Conservation (phyloP, 2,329 filamentous ascomycete species). For the Metarhizium guizhouense region DNA sequence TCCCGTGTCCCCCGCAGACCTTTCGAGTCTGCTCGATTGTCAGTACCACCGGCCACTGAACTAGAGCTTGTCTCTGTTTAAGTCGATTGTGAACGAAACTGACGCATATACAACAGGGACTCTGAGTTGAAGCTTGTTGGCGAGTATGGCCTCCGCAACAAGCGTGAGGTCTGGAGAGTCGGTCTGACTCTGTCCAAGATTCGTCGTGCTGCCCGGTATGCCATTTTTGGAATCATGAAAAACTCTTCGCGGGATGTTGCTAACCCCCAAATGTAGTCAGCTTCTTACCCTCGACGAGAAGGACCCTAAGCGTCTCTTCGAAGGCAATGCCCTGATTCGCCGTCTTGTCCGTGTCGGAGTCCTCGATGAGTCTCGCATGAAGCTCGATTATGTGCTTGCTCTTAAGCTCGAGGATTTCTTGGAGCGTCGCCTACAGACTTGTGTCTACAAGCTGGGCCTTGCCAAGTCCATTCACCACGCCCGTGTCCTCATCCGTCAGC, state of each 20-base stretch:
- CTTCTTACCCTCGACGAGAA: conserved; percentile 99
- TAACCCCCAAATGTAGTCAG: conserved; percentile 56
- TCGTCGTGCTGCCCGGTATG: conserved; percentile 98
- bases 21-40: conserved; percentile 99
- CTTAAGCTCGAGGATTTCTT: conserved; percentile 99
- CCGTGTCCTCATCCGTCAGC: conserved; percentile 98
- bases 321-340: conserved; percentile 99
- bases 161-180: conserved; percentile 99
- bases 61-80: conserved; percentile 95
- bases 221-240: background rate
- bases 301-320: conserved; percentile 99
- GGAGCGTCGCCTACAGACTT: conserved; percentile 99
- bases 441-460: conserved; percentile 99
- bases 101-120: conserved; percentile 67
- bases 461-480: conserved; percentile 99
- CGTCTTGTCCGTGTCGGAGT: conserved; percentile 99
- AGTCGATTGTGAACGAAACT: conserved; percentile 75
- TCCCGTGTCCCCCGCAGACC: conserved; percentile 97
- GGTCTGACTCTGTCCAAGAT: conserved; percentile 99
- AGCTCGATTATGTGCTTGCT: conserved; percentile 99
- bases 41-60: conserved; percentile 97
- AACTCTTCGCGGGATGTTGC: conserved; percentile 5
- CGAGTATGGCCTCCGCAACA: conserved; percentile 99
- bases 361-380: conserved; percentile 99
- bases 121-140: conserved; percentile 99